Conservation (phyloP, 805 yeast genomes). For the Ogataea minuta region DNA sequence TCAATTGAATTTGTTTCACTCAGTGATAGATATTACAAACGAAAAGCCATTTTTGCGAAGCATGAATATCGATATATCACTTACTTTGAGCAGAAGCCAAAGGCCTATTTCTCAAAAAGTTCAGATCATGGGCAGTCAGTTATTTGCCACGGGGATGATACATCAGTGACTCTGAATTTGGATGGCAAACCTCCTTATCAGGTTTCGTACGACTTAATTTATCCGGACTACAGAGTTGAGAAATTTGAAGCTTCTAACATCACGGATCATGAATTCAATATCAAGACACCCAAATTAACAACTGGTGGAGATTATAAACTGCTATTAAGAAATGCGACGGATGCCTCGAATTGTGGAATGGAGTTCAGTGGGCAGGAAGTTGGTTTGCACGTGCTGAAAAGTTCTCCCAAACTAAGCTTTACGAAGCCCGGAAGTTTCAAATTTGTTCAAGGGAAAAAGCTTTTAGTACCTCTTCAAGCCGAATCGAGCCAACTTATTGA, state of each 20-base stretch:
- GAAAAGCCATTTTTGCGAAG: conserved; percentile 31
- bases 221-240: conserved; percentile 46
- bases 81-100: conserved; percentile 69
- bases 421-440: conserved; percentile 30
- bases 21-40: conserved; percentile 58
- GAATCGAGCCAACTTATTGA: conserved; percentile 32
- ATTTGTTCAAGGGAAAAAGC: conserved; percentile 61
- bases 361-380: conserved; percentile 62
- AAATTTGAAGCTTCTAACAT: conserved; percentile 44
- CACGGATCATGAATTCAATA: conserved; percentile 33
- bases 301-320: conserved; percentile 75
- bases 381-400: conserved; percentile 64
- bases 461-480: conserved; percentile 53
- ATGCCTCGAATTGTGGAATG: conserved; percentile 78
- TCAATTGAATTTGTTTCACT: conserved; percentile 66
- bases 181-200: conserved; percentile 81
- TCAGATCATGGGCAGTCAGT: conserved; percentile 19
- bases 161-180: conserved; percentile 53
- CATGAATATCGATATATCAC: conserved; percentile 58
- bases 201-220: conserved; percentile 65
- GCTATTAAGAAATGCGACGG: conserved; percentile 62
- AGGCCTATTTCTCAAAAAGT: conserved; percentile 39
- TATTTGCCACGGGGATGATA: conserved; percentile 34
- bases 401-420: conserved; percentile 53
- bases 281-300: conserved; percentile 54